Base-by-base conservation (phyloP, 495 filamentous ascomycete species). In the Daldinia childiae region DNA sequence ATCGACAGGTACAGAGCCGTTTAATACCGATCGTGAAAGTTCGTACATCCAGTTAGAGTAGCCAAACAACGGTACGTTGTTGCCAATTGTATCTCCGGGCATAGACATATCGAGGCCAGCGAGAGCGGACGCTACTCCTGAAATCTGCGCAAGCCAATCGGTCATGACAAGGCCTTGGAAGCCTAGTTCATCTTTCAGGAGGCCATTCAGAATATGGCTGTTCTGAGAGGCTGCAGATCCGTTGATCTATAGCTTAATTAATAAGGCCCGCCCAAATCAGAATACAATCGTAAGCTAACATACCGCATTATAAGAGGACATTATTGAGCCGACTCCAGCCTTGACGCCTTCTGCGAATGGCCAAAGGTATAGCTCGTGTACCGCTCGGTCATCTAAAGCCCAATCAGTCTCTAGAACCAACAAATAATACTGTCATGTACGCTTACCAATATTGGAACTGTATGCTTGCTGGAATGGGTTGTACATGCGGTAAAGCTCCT, bases 291-390 rank as follows among this genome's bases (percentile, higher is more conserved):
- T 17, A 36, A 38, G 17, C 12, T n/a, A 48, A 75, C 84, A 72
- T 75, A 90, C 89, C 73, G 89, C 88, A 69, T 93, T 92, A 74
- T 94, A 94, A 0, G 89, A 84, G 32, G 87, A 85, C 92, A 94
- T 93, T 7, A 90, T 79, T 2, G 89, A 84, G 43, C 89, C 90
- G n/a, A 87, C 90, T 11, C 90, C 90, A n/a, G 87, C 89, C 52
- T 82, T 84, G 15, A 93, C 84, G 6, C 85, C 86, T 59, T 91
- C 90, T 3, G 90, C 89, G 79, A 95, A 94, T 2, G 91, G 91
- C 92, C 92, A 94, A 4, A 92, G 81, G 72, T 94, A 94, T 15
- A 93, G 66, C 68, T 94, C 91, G 76, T 94, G 92, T 17, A 94
- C 75, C 0, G 91, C 91, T 14, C 90, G 84, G 65, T 94, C 92